Evolutionary conservation across 2,329 filamentous ascomycete species (phyloP), one percentile per base, ranked within the genome.

Genomic region (Coniochaeta prunicola): DNA sequence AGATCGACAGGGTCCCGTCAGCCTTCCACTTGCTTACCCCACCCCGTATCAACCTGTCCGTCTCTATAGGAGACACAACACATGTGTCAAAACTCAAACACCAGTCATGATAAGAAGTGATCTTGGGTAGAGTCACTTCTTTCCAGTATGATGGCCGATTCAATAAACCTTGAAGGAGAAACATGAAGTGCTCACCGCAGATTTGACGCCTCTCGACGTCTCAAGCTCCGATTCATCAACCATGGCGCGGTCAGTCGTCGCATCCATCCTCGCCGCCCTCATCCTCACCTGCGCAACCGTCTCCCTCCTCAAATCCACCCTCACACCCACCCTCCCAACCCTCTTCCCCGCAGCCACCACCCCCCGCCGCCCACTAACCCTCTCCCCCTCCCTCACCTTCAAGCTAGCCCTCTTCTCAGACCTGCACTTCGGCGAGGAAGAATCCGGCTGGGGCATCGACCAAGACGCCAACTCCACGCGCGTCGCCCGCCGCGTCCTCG

Each of bases 361-460:
- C 36, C 36, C 36, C 36, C 36, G 9, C 36, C n/a, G n/a, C n/a
- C n/a, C 36, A n/a, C 36, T 38, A 15, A 38, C 36, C 36, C 36
- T 38, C 36, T 38, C 36, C 36, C 36, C 36, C 15, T 38, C 36
- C 15, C 36, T n/a, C 6, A 77, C 73, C 0, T 82, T 83, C 63
- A 77, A 80, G 57, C 73, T 83, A 33, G 73, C 83, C 1, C 78
- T 91, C 13, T 88, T 91, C 61, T 80, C 83, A 30, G 88, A 91
- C 64, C 71, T 91, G 8, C 88, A 91, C 67, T 88, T 88, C 67
- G 88, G 87, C 10, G 88, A 91, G 70, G 80, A 83, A 83, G 71
- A 63, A 73, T 68, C 2, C 21, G 21, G 59, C 2, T 73, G 72
- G 70, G 74, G 74, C 0, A 71, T 73, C 1, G 63, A 68, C 24